Conservation (phyloP, 805 yeast species). For the Nakazawaea holstii region DNA sequence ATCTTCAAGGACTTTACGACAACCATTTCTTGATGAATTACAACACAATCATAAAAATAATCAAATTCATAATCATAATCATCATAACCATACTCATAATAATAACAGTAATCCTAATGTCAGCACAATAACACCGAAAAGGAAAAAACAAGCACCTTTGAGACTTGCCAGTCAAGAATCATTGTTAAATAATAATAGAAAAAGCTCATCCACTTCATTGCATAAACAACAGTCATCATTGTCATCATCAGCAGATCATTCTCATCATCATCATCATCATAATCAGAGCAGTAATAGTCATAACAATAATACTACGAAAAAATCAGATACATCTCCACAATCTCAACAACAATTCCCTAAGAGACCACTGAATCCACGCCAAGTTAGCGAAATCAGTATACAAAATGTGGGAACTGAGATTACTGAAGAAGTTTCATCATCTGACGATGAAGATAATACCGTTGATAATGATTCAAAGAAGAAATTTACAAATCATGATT, state of each 20-base stretch:
- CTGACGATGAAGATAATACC: conserved; percentile 12
- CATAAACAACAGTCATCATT: background rate
- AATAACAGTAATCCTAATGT: background rate
- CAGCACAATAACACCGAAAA: background rate
- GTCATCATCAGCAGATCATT: background rate
- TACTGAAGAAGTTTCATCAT: conserved; percentile 22
- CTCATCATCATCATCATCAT: background rate
- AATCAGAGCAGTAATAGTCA: background rate
- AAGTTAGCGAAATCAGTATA: conserved; percentile 12
- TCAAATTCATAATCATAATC: background rate
- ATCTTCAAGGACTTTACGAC: conserved; percentile 1
- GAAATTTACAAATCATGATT: no score
- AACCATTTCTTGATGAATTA: conserved; percentile 10
- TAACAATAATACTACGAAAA: background rate
- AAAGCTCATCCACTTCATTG: background rate
- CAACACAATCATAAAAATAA: background rate
- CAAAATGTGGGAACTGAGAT: conserved; percentile 20
- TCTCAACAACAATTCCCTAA: background rate
- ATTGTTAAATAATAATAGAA: background rate
- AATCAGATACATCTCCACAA: background rate
- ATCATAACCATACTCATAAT: background rate
- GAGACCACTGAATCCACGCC: conserved; percentile 12
- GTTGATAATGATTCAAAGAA: background rate
- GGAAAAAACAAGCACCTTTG: background rate
- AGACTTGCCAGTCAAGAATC: background rate